Conservation (phyloP, 1,284 basidiomycete genomes). For the Microbotryomycetes sp. region DNA sequence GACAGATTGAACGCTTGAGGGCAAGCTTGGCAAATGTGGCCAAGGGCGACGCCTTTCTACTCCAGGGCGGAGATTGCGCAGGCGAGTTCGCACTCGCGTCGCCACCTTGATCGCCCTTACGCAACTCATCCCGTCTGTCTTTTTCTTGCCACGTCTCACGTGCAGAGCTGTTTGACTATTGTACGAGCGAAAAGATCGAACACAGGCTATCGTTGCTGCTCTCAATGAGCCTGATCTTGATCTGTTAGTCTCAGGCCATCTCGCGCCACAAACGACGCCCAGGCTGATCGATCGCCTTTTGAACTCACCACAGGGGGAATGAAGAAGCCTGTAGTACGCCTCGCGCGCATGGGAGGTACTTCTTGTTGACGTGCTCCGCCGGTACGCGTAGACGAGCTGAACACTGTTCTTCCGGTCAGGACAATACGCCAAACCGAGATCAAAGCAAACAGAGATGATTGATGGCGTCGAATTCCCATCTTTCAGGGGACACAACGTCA, state of each 20-base stretch:
- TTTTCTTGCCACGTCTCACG: not conserved
- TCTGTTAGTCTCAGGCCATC: constrained; percentile 11
- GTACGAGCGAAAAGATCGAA: constrained; percentile 74
- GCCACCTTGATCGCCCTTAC: not conserved
- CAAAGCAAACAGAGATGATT: constrained; percentile 69
- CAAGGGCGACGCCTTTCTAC: constrained; percentile 79
- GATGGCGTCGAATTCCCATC: constrained; percentile 48
- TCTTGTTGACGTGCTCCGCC: too few relatives aligned
- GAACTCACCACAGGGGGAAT: constrained; percentile 20
- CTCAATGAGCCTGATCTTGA: constrained; percentile 78
- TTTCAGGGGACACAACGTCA: constrained; percentile 95
- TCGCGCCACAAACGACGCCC: constrained; percentile 52
- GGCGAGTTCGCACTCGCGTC: constrained; percentile 38
- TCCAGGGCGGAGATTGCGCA: constrained; percentile 96
- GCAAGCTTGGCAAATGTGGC: constrained; percentile 73
- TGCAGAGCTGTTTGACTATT: constrained; percentile 43
- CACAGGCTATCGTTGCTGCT: constrained; percentile 89
- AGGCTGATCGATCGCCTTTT: constrained; percentile 65
- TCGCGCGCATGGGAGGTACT: constrained; percentile 78
- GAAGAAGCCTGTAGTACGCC: constrained; percentile 67
- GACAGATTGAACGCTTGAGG: constrained; percentile 75
- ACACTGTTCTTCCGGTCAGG: not conserved
- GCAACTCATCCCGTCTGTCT: not conserved
- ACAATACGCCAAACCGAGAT: constrained; percentile 93
- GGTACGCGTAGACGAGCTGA: too few relatives aligned